A percentile compares a stretch with the other conserved stretches of the same genome.
Conservation (phyloP, 2,329 filamentous ascomycete species). For the Pseudopithomyces maydicus region DNA sequence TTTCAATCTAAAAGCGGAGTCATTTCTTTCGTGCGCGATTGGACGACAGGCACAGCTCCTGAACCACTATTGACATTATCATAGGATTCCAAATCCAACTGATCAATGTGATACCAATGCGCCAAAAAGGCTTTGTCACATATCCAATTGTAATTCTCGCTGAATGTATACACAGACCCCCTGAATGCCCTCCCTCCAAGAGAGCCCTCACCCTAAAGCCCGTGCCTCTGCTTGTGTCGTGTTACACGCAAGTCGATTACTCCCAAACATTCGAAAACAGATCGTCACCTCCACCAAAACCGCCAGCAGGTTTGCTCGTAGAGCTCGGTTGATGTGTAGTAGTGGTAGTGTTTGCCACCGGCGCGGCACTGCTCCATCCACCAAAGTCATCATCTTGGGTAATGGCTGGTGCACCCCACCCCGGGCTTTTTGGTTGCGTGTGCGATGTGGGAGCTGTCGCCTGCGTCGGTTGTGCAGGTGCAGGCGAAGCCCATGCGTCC, state of each 20-base stretch:
- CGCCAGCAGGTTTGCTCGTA: conserved; percentile 56
- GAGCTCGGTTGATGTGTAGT: conserved; percentile 25
- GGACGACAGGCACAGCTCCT: too few species aligned
- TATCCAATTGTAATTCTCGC: background rate
- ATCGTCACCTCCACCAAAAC: conserved; percentile 70
- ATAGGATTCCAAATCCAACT: too few species aligned
- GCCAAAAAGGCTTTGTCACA: too few species aligned
- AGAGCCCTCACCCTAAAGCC: background rate
- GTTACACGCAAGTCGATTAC: conserved; percentile 46
- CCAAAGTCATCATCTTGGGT: conserved; percentile 94
- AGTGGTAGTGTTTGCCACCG: conserved; percentile 45
- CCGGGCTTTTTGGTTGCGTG: conserved; percentile 53
- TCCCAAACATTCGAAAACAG: conserved; percentile 97
- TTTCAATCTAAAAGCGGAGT: too few species aligned
- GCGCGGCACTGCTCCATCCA: conserved; percentile 82
- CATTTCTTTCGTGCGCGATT: too few species aligned
- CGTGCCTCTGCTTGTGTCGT: background rate
- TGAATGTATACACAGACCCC: background rate
- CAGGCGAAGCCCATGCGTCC: conserved; percentile 78
- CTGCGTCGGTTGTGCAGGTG: conserved; percentile 57
- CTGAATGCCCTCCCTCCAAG: background rate
- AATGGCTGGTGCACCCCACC: conserved; percentile 65
- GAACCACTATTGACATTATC: too few species aligned
- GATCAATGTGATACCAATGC: too few species aligned
- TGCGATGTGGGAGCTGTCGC: conserved; percentile 44